Evolutionary conservation across 257 asterid species (phyloP).

Genomic region (Forsythia suspensa): DNA sequence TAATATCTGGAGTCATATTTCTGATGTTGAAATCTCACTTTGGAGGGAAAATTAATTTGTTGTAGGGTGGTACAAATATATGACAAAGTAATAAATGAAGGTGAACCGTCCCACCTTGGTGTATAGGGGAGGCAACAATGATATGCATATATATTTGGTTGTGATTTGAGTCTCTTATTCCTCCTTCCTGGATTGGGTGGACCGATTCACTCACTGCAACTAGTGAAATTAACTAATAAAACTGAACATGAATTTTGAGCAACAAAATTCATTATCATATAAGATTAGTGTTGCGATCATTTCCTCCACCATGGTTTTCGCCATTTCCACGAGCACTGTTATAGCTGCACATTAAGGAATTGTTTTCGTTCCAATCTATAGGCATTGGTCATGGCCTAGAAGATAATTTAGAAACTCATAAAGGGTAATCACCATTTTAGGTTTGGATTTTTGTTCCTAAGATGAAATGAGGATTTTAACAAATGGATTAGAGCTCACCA

Average conservation of each 20-base stretch:
- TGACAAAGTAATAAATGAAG: neutral
- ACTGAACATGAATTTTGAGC: neutral
- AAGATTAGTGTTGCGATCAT: neutral
- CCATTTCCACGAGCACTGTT: neutral
- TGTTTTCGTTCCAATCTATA: neutral
- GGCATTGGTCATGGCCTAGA: neutral
- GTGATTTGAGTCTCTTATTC: neutral
- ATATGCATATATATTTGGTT: neutral
- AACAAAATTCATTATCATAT: neutral
- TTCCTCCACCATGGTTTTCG: neutral
- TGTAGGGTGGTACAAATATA: neutral
- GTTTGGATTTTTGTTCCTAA: neutral
- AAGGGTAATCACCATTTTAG: neutral
- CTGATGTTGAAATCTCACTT: slow-evolving; percentile 10
- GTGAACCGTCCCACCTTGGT: neutral
- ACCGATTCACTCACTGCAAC: neutral
- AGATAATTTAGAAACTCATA: neutral
- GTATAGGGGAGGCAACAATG: neutral
- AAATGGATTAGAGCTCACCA: neutral
- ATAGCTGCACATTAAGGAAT: neutral
- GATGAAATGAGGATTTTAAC: neutral
- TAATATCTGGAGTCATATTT: slow-evolving; percentile 11
- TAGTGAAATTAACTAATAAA: neutral
- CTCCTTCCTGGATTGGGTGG: neutral
- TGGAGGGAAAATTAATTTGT: neutral